A percentile compares a stretch with the other conserved stretches of the same genome.
These are phyloP conservation scores for Aureobasidium uvarum DNA, from an alignment of 2,329 filamentous ascomycete genomes.

Conservation along the genomic window DNA sequence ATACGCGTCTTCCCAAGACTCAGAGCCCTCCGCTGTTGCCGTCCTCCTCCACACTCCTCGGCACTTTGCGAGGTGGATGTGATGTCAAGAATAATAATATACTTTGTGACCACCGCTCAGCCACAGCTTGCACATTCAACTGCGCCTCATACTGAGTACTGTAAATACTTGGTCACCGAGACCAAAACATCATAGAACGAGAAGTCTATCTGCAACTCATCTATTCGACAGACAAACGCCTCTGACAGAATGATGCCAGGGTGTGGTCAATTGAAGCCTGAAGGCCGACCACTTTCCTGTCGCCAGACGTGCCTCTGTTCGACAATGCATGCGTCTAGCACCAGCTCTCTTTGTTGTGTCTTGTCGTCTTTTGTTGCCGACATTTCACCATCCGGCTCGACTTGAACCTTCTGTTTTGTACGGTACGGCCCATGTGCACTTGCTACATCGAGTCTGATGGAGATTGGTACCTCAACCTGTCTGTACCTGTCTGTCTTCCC, in stretches of 20 bases:
- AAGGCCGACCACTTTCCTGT: neutral
- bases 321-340: neutral
- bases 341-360: neutral
- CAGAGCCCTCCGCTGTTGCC: neutral
- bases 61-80: conserved; percentile 7
- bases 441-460: neutral
- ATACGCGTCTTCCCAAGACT: neutral
- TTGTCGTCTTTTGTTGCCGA: neutral
- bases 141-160: neutral
- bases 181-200: neutral
- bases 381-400: neutral
- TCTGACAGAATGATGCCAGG: neutral
- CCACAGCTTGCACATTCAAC: conserved; percentile 5
- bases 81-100: conserved; percentile 17
- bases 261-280: neutral
- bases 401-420: neutral
- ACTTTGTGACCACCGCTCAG: conserved; percentile 14
- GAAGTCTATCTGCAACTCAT: neutral
- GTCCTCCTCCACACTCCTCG: conserved; percentile 3
- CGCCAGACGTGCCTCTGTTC: neutral
- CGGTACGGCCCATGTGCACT: neutral
- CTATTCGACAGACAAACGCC: neutral
- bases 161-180: neutral
- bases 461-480: neutral
- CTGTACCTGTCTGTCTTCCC: neutral